phyloP scores from a whole-genome alignment of 495 filamentous ascomycete species.

The Penicillium psychrofluorescens region DNA sequence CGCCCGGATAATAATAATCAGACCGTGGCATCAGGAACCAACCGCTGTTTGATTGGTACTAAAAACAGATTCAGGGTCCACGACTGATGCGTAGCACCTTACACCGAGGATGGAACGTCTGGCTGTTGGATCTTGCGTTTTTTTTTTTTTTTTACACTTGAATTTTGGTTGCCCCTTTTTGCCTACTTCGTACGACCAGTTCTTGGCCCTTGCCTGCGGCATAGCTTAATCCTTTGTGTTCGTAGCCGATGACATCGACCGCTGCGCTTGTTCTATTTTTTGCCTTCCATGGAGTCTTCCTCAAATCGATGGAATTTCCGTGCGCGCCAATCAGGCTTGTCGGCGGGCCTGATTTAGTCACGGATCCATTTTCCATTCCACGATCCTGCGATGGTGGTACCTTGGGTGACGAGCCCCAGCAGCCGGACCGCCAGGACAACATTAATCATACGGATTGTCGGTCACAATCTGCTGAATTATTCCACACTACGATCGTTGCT shows the following conservation, averaged over 20 bases:
- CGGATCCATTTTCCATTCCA: slow-evolving; percentile 1
- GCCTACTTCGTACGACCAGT: neutral
- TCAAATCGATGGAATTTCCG: neutral
- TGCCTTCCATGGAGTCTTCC: neutral
- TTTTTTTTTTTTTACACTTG: slow-evolving; percentile 2
- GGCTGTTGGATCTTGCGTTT: slow-evolving; percentile 1
- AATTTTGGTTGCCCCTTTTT: slow-evolving; percentile 2
- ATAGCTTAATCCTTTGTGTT: slow-evolving; percentile 14
- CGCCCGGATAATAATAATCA: neutral
- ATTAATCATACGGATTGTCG: slow-evolving; percentile 8
- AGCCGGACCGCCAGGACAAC: slow-evolving; percentile 11
- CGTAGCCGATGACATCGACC: slow-evolving; percentile 4
- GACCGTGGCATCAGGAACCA: slow-evolving; percentile 8
- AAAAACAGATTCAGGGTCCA: slow-evolving; percentile 30
- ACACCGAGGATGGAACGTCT: slow-evolving; percentile 6
- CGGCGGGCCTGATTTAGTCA: slow-evolving; percentile 4
- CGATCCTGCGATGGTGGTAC: slow-evolving; percentile 3
- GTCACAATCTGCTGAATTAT: neutral
- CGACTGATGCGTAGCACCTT: slow-evolving; percentile 11
- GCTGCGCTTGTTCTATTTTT: neutral
- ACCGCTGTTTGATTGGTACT: slow-evolving; percentile 19
- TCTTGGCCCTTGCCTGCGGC: slow-evolving; percentile 5
- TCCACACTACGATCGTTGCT: neutral
- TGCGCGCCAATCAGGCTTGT: slow-evolving; percentile 9
- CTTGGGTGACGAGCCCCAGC: slow-evolving; percentile 9